Evolutionary conservation across 129 eudicot genomes (phyloP).

Genomic region (Gnaphalium uliginosum): DNA sequence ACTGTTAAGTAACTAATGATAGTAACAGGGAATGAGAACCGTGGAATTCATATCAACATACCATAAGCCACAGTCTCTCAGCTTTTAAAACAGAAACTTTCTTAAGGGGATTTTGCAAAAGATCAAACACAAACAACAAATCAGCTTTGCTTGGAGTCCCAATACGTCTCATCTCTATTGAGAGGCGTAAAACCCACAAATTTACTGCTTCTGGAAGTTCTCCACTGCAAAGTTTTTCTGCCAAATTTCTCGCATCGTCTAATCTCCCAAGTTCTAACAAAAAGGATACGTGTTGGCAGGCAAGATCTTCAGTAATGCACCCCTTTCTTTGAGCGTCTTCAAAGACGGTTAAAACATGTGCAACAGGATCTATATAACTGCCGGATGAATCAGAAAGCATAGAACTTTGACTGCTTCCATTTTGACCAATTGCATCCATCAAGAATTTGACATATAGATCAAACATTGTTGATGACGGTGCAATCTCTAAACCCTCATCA

Average conservation of each 20-base stretch:
- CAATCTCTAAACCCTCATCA: slow-evolving; percentile 61
- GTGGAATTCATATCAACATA: slow-evolving; percentile 38
- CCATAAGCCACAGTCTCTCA: slow-evolving; percentile 83
- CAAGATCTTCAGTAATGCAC: slow-evolving; percentile 75
- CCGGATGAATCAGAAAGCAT: slow-evolving; percentile 24
- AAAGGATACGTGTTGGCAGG: slow-evolving; percentile 60
- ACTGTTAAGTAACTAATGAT: not conserved
- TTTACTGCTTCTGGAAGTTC: slow-evolving; percentile 47
- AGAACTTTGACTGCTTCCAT: slow-evolving; percentile 11
- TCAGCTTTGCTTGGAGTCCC: slow-evolving; percentile 50
- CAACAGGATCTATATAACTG: slow-evolving; percentile 36
- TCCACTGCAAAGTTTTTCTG: slow-evolving; percentile 58
- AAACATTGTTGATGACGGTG: slow-evolving; percentile 62
- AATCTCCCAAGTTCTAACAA: slow-evolving; percentile 54
- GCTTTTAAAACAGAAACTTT: slow-evolving; percentile 54
- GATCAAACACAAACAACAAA: slow-evolving; percentile 45
- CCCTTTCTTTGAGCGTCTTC: slow-evolving; percentile 70
- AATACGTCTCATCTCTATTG: slow-evolving; percentile 48
- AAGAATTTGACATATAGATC: slow-evolving; percentile 63
- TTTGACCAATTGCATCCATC: slow-evolving; percentile 45
- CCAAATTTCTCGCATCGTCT: slow-evolving; percentile 64
- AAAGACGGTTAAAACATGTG: slow-evolving; percentile 45
- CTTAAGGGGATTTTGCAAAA: slow-evolving; percentile 45
- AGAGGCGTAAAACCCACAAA: slow-evolving; percentile 65
- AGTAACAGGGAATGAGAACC: not conserved